Conservation (phyloP, 805 yeast species). For the Saturnispora serradocipensis region DNA sequence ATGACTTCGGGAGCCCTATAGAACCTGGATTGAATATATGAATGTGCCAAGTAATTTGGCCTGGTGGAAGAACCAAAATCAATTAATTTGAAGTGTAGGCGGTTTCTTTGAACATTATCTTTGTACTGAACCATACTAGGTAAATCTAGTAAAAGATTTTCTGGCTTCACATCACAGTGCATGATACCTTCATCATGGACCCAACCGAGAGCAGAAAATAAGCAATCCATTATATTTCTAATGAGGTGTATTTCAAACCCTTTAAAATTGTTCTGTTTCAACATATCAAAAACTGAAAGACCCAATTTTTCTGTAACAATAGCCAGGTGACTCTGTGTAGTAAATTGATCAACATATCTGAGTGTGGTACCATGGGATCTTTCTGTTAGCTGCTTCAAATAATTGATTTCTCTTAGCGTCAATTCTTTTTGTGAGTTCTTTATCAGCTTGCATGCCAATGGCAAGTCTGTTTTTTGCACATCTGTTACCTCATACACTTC, state of each 20-base stretch:
- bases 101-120: background rate
- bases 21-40: conserved; percentile 55
- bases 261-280: conserved; percentile 39
- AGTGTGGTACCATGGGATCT: conserved; percentile 33
- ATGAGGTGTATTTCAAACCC: conserved; percentile 40
- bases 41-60: conserved; percentile 33
- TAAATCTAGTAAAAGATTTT: conserved; percentile 45
- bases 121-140: conserved; percentile 25
- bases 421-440: conserved; percentile 64
- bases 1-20: conserved; percentile 76
- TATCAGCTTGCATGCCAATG: conserved; percentile 70
- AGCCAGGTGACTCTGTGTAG: conserved; percentile 75
- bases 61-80: conserved; percentile 71
- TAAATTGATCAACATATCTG: conserved; percentile 57
- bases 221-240: conserved; percentile 40
- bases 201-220: conserved; percentile 50
- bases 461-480: conserved; percentile 39
- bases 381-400: conserved; percentile 40
- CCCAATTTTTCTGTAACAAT: conserved; percentile 68
- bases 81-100: conserved; percentile 46
- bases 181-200: conserved; percentile 50
- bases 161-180: conserved; percentile 85
- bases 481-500: conserved; percentile 63
- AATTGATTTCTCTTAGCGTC: conserved; percentile 66
- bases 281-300: conserved; percentile 52